These are phyloP conservation scores for Pelagophyceae sp. DNA, from an alignment of 352 stramenopile species.

Conservation along the genomic window DNA sequence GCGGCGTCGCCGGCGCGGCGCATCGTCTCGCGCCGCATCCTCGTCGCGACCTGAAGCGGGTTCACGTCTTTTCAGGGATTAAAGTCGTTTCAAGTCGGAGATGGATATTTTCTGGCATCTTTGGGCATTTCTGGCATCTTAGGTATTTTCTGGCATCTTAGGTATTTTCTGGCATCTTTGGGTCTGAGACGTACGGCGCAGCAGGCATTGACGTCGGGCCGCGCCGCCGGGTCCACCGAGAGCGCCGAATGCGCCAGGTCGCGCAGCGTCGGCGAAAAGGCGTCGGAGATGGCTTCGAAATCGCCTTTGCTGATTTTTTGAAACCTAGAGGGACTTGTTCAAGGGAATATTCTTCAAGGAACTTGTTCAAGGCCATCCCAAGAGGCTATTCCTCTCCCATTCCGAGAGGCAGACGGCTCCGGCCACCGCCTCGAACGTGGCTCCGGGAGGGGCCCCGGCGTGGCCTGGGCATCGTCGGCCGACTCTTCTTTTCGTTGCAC, in stretches of 20 bases:
- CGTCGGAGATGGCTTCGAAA: slow-evolving; percentile 33
- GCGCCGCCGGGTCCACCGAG: slow-evolving; percentile 28
- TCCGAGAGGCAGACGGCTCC: too few species aligned
- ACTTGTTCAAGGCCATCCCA: too few species aligned
- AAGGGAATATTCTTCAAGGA: too few species aligned
- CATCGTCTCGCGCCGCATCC: background rate
- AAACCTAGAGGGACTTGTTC: slow-evolving; percentile 77
- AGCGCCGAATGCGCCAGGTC: slow-evolving; percentile 32
- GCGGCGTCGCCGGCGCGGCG: background rate
- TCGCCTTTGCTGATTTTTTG: slow-evolving; percentile 57
- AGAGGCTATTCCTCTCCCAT: too few species aligned
- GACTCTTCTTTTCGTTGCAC: too few species aligned
- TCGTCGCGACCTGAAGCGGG: background rate
- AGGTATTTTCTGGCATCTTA: background rate
- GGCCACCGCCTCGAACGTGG: too few species aligned
- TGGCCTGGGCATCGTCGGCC: too few species aligned
- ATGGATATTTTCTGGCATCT: background rate
- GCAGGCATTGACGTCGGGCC: slow-evolving; percentile 28
- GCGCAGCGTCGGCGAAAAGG: slow-evolving; percentile 28
- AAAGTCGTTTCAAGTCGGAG: slow-evolving; percentile 9
- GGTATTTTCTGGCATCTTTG: background rate
- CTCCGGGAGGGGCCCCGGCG: too few species aligned
- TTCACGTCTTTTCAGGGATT: background rate
- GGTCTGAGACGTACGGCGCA: background rate
- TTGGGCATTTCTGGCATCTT: background rate